Conservation (phyloP, 2,329 filamentous ascomycete species). For the Fusarium sp. region DNA sequence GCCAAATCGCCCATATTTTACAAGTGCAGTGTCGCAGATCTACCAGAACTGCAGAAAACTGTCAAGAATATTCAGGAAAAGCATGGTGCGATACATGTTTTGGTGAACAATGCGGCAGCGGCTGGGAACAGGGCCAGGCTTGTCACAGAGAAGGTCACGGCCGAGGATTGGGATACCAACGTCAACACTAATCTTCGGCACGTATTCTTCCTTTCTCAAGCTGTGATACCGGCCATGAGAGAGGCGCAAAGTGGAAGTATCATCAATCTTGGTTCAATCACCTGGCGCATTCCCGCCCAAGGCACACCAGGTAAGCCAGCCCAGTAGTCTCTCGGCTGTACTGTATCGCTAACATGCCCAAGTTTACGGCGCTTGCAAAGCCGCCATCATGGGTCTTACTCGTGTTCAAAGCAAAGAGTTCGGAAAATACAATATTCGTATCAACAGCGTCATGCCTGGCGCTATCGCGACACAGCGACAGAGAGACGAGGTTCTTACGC, state of each 20-base stretch:
- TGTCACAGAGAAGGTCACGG: slow-evolving; percentile 52
- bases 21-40: slow-evolving; percentile 56
- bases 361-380: slow-evolving; percentile 64
- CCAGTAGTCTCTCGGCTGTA: fast-evolving
- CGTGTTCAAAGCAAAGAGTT: slow-evolving; percentile 66
- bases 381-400: slow-evolving; percentile 66
- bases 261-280: slow-evolving; percentile 65
- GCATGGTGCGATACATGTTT: slow-evolving; percentile 70
- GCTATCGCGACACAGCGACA: slow-evolving; percentile 59
- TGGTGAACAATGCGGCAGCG: slow-evolving; percentile 84
- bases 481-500: slow-evolving; percentile 56
- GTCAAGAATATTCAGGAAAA: slow-evolving; percentile 49
- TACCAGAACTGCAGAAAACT: slow-evolving; percentile 49
- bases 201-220: slow-evolving; percentile 76
- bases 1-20: slow-evolving; percentile 51
- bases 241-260: slow-evolving; percentile 58
- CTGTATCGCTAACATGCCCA: not conserved
- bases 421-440: slow-evolving; percentile 57
- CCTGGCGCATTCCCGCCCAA: slow-evolving; percentile 57
- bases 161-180: slow-evolving; percentile 56
- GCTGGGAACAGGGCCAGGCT: slow-evolving; percentile 40
- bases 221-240: slow-evolving; percentile 70
- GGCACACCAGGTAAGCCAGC: slow-evolving; percentile 48
- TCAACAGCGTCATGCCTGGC: slow-evolving; percentile 63
- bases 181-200: slow-evolving; percentile 60